These are phyloP conservation scores for Aspergillus novoparasiticus DNA, from an alignment of 2,329 filamentous ascomycete species.

Conservation along the genomic window DNA sequence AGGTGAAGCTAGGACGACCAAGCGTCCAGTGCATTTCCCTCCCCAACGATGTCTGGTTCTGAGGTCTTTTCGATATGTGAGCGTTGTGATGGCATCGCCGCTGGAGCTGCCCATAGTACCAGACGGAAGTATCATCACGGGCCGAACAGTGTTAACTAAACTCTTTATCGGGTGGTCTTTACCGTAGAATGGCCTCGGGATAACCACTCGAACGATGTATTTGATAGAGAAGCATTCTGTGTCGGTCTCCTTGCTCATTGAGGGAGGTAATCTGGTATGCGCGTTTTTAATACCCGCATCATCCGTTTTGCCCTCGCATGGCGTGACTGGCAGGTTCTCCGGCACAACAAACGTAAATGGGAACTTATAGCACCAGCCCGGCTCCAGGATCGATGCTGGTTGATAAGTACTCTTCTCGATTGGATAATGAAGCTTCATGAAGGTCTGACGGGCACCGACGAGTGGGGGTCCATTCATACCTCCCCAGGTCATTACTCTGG, in stretches of 20 bases:
- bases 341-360: neutral
- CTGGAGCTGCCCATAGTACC: neutral
- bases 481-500: neutral
- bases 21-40: neutral
- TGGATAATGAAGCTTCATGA: neutral
- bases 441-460: neutral
- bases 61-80: neutral
- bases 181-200: neutral
- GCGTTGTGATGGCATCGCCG: accelerated
- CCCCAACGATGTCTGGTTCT: neutral
- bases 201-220: neutral
- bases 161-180: neutral
- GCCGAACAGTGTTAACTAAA: neutral
- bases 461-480: neutral
- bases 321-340: neutral
- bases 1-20: neutral
- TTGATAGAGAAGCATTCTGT: neutral
- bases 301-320: neutral
- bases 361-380: neutral
- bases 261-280: neutral
- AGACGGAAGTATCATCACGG: neutral
- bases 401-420: neutral
- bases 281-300: neutral
- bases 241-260: neutral
- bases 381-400: neutral